Conservation (phyloP, 2,329 filamentous ascomycete genomes). For the Talaromyces pinophilus region DNA sequence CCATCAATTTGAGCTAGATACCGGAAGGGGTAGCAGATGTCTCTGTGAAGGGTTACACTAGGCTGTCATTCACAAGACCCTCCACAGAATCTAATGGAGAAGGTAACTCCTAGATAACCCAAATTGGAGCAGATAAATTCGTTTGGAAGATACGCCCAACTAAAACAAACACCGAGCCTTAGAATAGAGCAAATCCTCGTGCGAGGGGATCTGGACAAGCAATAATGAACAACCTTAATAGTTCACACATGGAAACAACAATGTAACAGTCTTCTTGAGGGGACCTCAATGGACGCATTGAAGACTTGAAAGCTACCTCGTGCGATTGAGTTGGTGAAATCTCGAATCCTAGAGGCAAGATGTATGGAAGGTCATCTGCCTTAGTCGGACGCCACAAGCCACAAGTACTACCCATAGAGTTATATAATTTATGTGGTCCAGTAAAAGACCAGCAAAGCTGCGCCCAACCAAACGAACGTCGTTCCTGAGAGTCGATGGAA, state of each 20-base stretch:
- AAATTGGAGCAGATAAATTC: background rate
- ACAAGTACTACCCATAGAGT: conserved; percentile 12
- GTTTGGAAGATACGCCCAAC: background rate
- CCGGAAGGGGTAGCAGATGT: background rate
- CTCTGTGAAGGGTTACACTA: conserved; percentile 5
- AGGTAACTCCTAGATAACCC: background rate
- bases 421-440: conserved; percentile 4
- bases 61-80: background rate
- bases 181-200: background rate
- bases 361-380: conserved; percentile 3
- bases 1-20: background rate
- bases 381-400: conserved; percentile 16
- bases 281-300: background rate
- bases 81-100: background rate
- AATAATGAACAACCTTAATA: background rate
- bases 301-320: conserved; percentile 3
- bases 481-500: background rate
- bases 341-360: background rate
- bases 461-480: background rate
- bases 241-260: background rate
- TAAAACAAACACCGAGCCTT: background rate
- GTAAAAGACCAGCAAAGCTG: background rate
- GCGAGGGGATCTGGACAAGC: background rate
- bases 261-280: conserved; percentile 7
- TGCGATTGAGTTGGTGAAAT: background rate